These are phyloP conservation scores for Blastocrithidia nonstop DNA, from an alignment of 208 protist genomes.

Conservation along the genomic window DNA sequence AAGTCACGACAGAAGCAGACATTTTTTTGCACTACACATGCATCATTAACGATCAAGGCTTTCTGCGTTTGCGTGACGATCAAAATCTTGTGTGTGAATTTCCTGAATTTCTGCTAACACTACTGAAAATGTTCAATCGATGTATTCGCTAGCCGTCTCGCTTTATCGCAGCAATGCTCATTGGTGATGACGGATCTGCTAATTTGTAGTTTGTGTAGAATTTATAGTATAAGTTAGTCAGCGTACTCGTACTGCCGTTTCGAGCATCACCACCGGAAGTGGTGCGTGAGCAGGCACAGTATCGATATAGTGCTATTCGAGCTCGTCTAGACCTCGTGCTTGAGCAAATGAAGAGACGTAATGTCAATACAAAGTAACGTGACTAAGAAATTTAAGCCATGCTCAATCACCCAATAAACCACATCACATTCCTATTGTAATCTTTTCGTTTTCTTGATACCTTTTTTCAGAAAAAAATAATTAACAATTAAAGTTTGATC, in stretches of 20 bases:
- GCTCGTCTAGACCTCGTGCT: constrained; percentile 78
- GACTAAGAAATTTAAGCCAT: background rate
- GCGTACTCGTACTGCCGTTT: constrained; percentile 83
- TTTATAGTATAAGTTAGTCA: constrained; percentile 91
- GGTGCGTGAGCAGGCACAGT: constrained; percentile 84
- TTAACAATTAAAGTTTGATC: too few species aligned
- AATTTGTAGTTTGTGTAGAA: constrained; percentile 91
- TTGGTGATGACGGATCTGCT: constrained; percentile 66
- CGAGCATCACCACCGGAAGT: constrained; percentile 68
- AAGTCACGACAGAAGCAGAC: constrained; percentile 84
- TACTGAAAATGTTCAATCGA: constrained; percentile 88
- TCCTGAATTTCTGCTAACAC: constrained; percentile 80
- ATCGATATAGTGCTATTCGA: constrained; percentile 84
- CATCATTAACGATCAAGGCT: constrained; percentile 78
- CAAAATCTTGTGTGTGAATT: constrained; percentile 91
- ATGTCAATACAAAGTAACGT: constrained; percentile 13
- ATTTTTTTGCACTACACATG: constrained; percentile 91
- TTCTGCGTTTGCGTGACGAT: constrained; percentile 62
- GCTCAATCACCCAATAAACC: background rate
- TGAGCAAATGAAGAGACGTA: constrained; percentile 77
- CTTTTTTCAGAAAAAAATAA: background rate
- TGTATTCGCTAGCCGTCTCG: constrained; percentile 81
- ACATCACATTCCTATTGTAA: background rate
- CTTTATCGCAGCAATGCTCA: constrained; percentile 77
- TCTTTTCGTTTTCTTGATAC: background rate